Evolutionary conservation across 164 flowering plant species (phyloP).

Genomic region (Dillenia suffruticosa): DNA sequence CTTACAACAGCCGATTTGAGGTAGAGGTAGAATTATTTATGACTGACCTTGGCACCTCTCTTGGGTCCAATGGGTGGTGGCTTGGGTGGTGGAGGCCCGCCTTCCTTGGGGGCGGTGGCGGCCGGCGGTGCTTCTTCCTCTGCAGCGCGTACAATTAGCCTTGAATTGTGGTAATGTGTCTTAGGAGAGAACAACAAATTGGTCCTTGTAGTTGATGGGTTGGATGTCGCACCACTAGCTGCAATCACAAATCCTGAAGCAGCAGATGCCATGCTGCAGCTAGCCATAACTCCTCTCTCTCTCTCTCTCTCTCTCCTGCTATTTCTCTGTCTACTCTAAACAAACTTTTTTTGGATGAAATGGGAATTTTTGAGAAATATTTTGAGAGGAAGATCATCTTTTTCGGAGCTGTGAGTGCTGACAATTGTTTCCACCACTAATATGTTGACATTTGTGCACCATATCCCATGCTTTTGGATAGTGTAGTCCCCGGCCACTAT

Average conservation of each 20-base stretch:
- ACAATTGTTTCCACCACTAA: constrained; percentile 37
- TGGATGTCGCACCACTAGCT: constrained; percentile 26
- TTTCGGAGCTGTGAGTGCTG: constrained; percentile 17
- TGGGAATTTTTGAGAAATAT: neutral
- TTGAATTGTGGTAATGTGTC: constrained; percentile 19
- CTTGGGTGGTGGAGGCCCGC: constrained; percentile 36
- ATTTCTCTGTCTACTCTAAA: neutral
- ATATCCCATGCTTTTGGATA: constrained; percentile 59
- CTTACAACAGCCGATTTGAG: too few species aligned
- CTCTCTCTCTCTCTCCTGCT: constrained; percentile 4
- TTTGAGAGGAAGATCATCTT: neutral
- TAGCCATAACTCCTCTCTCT: constrained; percentile 40
- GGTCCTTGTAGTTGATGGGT: constrained; percentile 25
- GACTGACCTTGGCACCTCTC: constrained; percentile 79
- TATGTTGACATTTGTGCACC: constrained; percentile 51
- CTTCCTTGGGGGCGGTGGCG: constrained; percentile 28
- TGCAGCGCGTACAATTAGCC: constrained; percentile 66
- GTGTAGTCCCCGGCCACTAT: constrained; percentile 21
- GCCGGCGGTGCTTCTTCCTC: constrained; percentile 48
- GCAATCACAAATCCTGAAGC: constrained; percentile 52
- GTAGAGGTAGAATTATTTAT: too few species aligned
- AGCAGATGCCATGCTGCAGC: constrained; percentile 69
- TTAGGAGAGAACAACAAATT: constrained; percentile 26
- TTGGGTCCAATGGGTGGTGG: constrained; percentile 96
- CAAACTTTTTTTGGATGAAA: neutral